These are phyloP conservation scores for Cymodocea nodosa DNA, from an alignment of 116 monocot species.

Conservation along the genomic window DNA sequence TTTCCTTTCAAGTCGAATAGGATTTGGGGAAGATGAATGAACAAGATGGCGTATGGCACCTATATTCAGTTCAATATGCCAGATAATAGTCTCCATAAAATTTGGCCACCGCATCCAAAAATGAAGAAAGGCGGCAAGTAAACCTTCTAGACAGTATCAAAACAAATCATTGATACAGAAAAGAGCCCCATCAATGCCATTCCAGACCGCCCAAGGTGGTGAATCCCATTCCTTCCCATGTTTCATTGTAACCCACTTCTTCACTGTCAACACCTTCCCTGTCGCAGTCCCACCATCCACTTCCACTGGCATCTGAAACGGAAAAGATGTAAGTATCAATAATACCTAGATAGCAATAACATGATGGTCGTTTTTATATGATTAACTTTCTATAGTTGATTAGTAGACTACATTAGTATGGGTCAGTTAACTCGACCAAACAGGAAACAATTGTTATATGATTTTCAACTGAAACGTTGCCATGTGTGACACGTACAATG, in stretches of 20 bases:
- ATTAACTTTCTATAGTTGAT: background rate
- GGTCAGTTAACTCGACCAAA: background rate
- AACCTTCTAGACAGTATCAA: no score
- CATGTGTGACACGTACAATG: conserved; percentile 40
- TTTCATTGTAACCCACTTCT: conserved; percentile 65
- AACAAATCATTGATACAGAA: no score
- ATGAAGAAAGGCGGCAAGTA: no score
- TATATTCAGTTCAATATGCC: no score
- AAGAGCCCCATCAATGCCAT: conserved; percentile 34
- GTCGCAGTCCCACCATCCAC: conserved; percentile 63
- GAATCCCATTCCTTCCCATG: conserved; percentile 81
- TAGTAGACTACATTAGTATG: no score
- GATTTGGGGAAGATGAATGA: no score
- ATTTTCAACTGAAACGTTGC: background rate
- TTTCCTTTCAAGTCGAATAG: no score
- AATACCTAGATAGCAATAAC: no score
- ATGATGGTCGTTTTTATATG: background rate
- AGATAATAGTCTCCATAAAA: no score
- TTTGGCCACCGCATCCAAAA: no score
- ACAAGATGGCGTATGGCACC: no score
- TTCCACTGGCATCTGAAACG: conserved; percentile 69
- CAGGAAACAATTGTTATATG: background rate
- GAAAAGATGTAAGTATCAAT: background rate
- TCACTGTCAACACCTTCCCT: conserved; percentile 76
- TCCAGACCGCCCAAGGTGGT: conserved; percentile 66